These are phyloP conservation scores for Reutealis trisperma DNA, from an alignment of 345 rosid species.

Conservation along the genomic window DNA sequence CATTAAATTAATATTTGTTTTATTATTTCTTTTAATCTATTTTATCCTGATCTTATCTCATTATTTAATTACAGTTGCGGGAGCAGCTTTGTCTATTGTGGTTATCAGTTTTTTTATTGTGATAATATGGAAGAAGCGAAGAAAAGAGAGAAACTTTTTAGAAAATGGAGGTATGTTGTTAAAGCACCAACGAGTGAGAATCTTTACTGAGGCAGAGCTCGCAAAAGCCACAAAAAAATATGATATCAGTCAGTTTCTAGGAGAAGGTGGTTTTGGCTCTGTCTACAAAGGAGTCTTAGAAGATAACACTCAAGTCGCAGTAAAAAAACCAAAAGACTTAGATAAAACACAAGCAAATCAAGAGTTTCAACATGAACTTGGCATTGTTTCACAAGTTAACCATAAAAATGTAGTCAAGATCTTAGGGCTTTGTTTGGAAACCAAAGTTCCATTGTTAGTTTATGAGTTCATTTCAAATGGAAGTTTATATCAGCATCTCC, in stretches of 20 bases:
- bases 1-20: too few relatives aligned
- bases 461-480: constrained; percentile 34
- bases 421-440: constrained; percentile 38
- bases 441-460: constrained; percentile 36
- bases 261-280: constrained; percentile 34
- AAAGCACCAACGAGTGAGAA: constrained; percentile 33
- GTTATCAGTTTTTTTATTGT: neutral
- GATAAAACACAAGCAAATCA: constrained; percentile 19
- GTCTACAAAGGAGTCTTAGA: constrained; percentile 29
- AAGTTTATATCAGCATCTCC: constrained; percentile 23
- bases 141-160: constrained; percentile 23
- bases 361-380: constrained; percentile 30
- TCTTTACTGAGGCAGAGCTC: constrained; percentile 31
- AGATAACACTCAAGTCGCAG: constrained; percentile 9
- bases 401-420: constrained; percentile 39
- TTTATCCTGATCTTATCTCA: too few relatives aligned
- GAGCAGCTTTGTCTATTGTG: neutral
- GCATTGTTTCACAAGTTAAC: constrained; percentile 30
- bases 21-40: too few relatives aligned
- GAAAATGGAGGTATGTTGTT: constrained; percentile 34
- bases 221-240: constrained; percentile 32
- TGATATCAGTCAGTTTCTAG: constrained; percentile 8
- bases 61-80: constrained; percentile 3
- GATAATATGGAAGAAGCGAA: constrained; percentile 5
- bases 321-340: constrained; percentile 24